A percentile compares a stretch with the other conserved stretches of the same genome.
Conservation (phyloP, 1,284 basidiomycete species). For the Ustilago lituana region DNA sequence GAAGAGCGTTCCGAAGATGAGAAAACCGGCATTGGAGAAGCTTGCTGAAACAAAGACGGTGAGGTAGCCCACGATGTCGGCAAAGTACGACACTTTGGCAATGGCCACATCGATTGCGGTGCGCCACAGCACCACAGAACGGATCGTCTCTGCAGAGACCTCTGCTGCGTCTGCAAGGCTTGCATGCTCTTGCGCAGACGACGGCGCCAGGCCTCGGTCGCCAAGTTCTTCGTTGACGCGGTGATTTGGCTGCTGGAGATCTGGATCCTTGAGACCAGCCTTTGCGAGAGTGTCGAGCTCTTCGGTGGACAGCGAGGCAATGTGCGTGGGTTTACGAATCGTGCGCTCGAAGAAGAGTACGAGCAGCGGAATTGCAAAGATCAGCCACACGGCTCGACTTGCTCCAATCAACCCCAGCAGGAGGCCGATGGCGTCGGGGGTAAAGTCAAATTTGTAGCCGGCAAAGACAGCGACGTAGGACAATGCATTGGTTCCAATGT, state of each 20-base stretch:
- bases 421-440: slow-evolving; percentile 40
- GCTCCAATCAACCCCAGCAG: slow-evolving; percentile 36
- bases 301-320: slow-evolving; percentile 14
- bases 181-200: not conserved
- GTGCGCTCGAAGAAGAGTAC: slow-evolving; percentile 34
- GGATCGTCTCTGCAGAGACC: not conserved
- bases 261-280: slow-evolving; percentile 34
- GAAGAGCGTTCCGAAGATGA: slow-evolving; percentile 38
- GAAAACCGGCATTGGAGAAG: slow-evolving; percentile 31
- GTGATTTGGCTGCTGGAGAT: slow-evolving; percentile 13
- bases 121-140: slow-evolving; percentile 33
- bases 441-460: slow-evolving; percentile 46
- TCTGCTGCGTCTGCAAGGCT: not conserved
- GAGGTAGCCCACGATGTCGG: slow-evolving; percentile 39
- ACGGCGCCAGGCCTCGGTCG: slow-evolving; percentile 3
- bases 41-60: slow-evolving; percentile 37
- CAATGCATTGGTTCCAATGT: slow-evolving; percentile 38
- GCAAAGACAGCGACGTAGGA: slow-evolving; percentile 42
- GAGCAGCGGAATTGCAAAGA: slow-evolving; percentile 39
- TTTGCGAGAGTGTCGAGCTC: slow-evolving; percentile 35
- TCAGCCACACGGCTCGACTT: slow-evolving; percentile 36
- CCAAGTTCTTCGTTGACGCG: slow-evolving; percentile 5
- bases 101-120: slow-evolving; percentile 33
- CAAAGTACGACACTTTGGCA: slow-evolving; percentile 36
- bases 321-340: slow-evolving; percentile 20